phyloP scores from a whole-genome alignment of 2,329 filamentous ascomycete genomes.

The Apiospora saccharicola region DNA sequence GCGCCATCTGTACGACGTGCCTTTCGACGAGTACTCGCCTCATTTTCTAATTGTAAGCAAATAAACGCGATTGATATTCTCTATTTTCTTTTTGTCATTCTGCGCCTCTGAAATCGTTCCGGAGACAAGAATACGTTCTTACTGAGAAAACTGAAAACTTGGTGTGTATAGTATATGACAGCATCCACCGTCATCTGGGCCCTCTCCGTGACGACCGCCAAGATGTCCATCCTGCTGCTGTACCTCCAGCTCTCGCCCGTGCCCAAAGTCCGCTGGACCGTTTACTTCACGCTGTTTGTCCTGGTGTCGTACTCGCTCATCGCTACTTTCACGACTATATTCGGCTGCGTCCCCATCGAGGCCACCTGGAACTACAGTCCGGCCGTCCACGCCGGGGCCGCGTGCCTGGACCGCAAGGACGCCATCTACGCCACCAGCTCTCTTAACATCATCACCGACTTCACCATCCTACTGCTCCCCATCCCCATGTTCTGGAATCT shows the following conservation, averaged over 20 bases:
- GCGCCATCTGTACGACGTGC: too few relatives aligned
- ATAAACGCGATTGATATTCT: too few relatives aligned
- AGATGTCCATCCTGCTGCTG: not conserved
- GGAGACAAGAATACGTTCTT: too few relatives aligned
- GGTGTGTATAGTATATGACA: too few relatives aligned
- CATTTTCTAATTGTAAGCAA: too few relatives aligned
- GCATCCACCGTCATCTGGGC: not conserved
- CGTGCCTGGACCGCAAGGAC: not conserved
- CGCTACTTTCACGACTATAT: not conserved
- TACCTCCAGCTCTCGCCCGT: not conserved
- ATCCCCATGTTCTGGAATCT: not conserved
- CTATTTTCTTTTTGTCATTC: too few relatives aligned
- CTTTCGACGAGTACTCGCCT: too few relatives aligned
- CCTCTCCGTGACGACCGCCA: not conserved
- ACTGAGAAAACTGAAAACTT: too few relatives aligned
- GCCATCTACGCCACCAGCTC: not conserved
- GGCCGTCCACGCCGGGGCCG: not conserved
- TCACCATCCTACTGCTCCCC: constrained; percentile 18
- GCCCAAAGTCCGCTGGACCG: not conserved
- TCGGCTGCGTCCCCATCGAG: not conserved
- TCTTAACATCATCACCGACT: constrained; percentile 23
- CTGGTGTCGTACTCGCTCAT: not conserved
- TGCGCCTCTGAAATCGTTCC: too few relatives aligned
- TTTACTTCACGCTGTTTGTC: not conserved
- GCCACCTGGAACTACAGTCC: not conserved